These are phyloP conservation scores for Thymus quinquecostatus DNA, from an alignment of 257 asterid species.

Conservation along the genomic window DNA sequence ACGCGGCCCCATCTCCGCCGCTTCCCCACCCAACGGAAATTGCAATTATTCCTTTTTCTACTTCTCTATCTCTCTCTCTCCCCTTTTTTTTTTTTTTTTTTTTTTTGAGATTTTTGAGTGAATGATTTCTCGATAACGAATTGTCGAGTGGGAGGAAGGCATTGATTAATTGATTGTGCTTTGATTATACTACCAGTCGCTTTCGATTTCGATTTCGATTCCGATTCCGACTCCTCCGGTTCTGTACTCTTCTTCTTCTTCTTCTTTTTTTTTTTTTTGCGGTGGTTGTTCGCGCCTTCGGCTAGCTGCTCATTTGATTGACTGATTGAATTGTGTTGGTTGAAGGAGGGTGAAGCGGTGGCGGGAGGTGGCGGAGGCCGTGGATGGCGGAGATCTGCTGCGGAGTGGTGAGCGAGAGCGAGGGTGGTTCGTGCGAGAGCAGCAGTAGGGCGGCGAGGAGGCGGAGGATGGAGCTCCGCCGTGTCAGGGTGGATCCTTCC, in stretches of 20 bases:
- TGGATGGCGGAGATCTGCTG: constrained; percentile 71
- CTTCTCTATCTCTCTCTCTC: too few species aligned
- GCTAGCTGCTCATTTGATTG: background rate
- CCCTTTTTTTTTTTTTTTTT: too few species aligned
- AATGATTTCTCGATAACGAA: too few species aligned
- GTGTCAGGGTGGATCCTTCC: constrained; percentile 35
- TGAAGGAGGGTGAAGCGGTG: background rate
- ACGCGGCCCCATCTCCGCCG: constrained; percentile 1
- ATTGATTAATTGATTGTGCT: constrained; percentile 8
- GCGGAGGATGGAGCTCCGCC: constrained; percentile 60
- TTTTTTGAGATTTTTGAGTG: too few species aligned
- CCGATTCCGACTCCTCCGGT: background rate
- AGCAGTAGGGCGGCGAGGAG: constrained; percentile 50
- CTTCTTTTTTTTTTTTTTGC: too few species aligned
- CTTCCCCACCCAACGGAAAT: background rate
- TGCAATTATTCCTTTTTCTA: too few species aligned
- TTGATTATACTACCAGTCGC: background rate
- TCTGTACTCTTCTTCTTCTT: background rate
- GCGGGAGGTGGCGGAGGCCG: background rate
- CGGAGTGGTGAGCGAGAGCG: constrained; percentile 46
- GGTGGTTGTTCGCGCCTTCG: too few species aligned
- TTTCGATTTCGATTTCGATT: constrained; percentile 1
- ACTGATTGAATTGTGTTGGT: background rate
- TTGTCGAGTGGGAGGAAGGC: too few species aligned
- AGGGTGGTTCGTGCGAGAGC: constrained; percentile 41